Conservation (phyloP, 805 yeast genomes). For the Danielia oregonensis region DNA sequence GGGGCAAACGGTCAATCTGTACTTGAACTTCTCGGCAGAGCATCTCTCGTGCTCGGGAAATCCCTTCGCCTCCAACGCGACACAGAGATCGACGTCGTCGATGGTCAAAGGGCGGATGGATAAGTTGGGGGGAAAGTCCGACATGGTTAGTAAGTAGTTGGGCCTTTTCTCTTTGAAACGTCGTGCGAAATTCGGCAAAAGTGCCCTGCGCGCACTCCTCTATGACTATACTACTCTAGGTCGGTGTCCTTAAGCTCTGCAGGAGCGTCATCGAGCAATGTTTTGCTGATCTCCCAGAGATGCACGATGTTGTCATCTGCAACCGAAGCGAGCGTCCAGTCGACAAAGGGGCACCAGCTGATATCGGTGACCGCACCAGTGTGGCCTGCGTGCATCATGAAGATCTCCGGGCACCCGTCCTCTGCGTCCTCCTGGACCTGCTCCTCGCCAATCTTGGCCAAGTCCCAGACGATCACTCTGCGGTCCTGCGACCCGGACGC, state of each 20-base stretch:
- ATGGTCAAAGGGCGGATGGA: conserved; percentile 27
- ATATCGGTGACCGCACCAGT: conserved; percentile 73
- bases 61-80: conserved; percentile 60
- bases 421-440: conserved; percentile 85
- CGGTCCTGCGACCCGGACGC: conserved; percentile 79
- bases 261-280: conserved; percentile 20
- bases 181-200: conserved; percentile 2
- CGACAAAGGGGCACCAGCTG: conserved; percentile 63
- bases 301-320: conserved; percentile 62
- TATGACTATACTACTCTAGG: conserved; percentile 19
- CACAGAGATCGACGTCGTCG: conserved; percentile 61
- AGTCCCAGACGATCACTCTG: conserved; percentile 78
- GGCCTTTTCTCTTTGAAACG: not conserved
- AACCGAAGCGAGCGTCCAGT: conserved; percentile 72
- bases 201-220: too few species aligned
- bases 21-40: conserved; percentile 54
- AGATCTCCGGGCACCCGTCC: conserved; percentile 83
- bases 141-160: conserved; percentile 20
- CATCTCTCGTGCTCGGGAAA: conserved; percentile 73
- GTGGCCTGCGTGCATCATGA: conserved; percentile 94
- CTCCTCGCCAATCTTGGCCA: conserved; percentile 75
- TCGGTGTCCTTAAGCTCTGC: conserved; percentile 14
- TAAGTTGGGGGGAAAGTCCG: conserved; percentile 45
- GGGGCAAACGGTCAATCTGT: conserved; percentile 78
- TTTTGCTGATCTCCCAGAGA: conserved; percentile 47